phyloP scores from a whole-genome alignment of 768 basidiomycete species.

The Suillus clintonianus region DNA sequence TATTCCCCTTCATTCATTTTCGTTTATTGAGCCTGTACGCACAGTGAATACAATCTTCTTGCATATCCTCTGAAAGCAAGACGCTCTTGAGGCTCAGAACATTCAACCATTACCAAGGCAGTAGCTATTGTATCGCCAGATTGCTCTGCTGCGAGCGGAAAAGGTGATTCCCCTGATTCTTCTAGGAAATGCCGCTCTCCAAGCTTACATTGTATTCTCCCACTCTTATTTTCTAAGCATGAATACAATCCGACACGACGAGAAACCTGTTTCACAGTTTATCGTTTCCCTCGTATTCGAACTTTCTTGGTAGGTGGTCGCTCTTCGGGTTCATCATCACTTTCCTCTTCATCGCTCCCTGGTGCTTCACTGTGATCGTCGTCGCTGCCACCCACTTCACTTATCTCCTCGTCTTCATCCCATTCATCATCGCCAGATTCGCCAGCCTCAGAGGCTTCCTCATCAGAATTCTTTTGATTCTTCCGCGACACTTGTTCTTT shows the following conservation, averaged over 20 bases:
- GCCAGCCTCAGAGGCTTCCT: constrained; percentile 43
- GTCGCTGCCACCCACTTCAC: constrained; percentile 51
- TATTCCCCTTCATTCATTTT: not conserved
- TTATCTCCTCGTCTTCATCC: constrained; percentile 68
- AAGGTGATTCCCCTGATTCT: too few species aligned
- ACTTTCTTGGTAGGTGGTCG: constrained; percentile 55
- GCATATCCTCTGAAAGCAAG: too few species aligned
- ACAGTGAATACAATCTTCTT: not conserved
- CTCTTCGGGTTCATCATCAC: constrained; percentile 49
- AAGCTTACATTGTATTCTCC: too few species aligned
- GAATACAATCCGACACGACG: too few species aligned
- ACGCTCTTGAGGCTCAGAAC: too few species aligned
- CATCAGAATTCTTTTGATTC: constrained; percentile 37
- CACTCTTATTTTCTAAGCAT: too few species aligned
- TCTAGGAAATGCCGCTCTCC: too few species aligned
- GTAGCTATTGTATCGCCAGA: too few species aligned
- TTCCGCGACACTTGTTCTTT: constrained; percentile 27
- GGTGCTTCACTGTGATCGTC: constrained; percentile 36
- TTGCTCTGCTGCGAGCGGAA: too few species aligned
- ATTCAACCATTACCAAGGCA: too few species aligned
- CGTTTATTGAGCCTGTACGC: too few species aligned
- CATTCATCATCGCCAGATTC: constrained; percentile 42
- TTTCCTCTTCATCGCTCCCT: constrained; percentile 37
- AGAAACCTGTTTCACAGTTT: too few species aligned
- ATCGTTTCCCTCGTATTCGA: constrained; percentile 50